Evolutionary conservation across 371 early-diverging fungal genomes (phyloP), one percentile per base, ranked within the genome.

Genomic region (Mucor sp.): DNA sequence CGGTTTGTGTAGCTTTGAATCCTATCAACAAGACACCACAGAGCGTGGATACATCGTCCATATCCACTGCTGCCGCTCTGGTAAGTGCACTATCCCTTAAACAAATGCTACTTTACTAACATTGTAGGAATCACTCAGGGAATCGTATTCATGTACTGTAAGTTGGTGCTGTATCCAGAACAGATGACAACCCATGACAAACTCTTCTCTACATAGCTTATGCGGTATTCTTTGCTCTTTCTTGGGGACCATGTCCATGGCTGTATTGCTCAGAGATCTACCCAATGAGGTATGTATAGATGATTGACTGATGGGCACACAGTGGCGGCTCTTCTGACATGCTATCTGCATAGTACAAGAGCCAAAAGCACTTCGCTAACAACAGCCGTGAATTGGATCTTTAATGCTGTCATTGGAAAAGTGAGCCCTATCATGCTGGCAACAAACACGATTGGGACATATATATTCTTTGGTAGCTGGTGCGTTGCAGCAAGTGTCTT

Each of bases 211-310:
- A 9, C 19, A 30, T 33, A 71, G 71, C 62, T 0, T 79, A 66
- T 62, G 74, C 79, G 11, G 47, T 74, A 14, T 74, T 62, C 48
- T 79, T 76, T 67, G 68, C 70, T 12, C 21, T 79, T 9, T 79
- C 79, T 0, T 79, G 79, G 79, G 79, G 79, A 5, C 79, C 79
- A 5, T 65, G 74, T 30, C 74, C 71, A 8, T 79, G 79, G 79
- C 55, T 79, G 17, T 74, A 85, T 66, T 86, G 86, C 67, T 83
- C 88, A 53, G 90, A 90, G 65, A 85, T 90, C 74, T 88, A 69
- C 53, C 79, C 79, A 15, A 76, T 67, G 63, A 58, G 71, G 73
- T 71, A 68, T 35, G 12, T 12, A 65, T 4, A 3, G 14, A 28
- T 4, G n/a, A n/a, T n/a, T n/a, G n/a, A n/a, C 15, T 23, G 9